A percentile compares a stretch with the other conserved stretches of the same genome.
These are phyloP conservation scores for Vitis hybrid DNA, from an alignment of 177 flowering plant species.

Conservation along the genomic window DNA sequence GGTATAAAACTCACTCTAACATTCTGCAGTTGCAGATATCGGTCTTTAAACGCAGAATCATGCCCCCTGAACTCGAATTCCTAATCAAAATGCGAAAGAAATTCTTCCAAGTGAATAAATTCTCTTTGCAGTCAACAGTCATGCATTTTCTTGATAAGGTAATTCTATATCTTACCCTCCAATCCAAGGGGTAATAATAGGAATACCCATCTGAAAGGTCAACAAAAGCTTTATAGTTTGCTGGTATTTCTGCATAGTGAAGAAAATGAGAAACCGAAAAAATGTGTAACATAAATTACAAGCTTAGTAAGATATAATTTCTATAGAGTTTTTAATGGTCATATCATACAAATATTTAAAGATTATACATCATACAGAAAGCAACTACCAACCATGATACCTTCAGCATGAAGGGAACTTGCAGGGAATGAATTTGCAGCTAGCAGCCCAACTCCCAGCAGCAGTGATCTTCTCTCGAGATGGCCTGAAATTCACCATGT, in stretches of 20 bases:
- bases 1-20: slow-evolving; percentile 85
- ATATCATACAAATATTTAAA: neutral
- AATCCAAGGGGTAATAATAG: slow-evolving; percentile 79
- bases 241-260: slow-evolving; percentile 51
- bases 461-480: slow-evolving; percentile 44
- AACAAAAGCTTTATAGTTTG: slow-evolving; percentile 55
- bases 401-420: slow-evolving; percentile 56
- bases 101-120: neutral
- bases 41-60: slow-evolving; percentile 89
- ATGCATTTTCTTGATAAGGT: neutral
- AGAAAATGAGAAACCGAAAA: neutral
- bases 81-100: slow-evolving; percentile 27
- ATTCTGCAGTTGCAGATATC: slow-evolving; percentile 68
- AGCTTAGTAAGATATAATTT: neutral
- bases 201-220: slow-evolving; percentile 76
- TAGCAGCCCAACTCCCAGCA: slow-evolving; percentile 55
- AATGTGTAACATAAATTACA: neutral
- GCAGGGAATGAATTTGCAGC: slow-evolving; percentile 41
- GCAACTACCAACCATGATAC: slow-evolving; percentile 24
- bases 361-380: too few species aligned
- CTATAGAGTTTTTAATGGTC: neutral
- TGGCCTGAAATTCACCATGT: slow-evolving; percentile 29
- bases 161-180: slow-evolving; percentile 52
- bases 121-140: neutral
- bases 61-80: slow-evolving; percentile 80